Percentiles rank a stretch among this genome's conserved stretches.
These are phyloP conservation scores for Physcomitrellopsis africana DNA, from an alignment of 225 moss, liverwort and hornwort genomes.

Conservation along the genomic window DNA sequence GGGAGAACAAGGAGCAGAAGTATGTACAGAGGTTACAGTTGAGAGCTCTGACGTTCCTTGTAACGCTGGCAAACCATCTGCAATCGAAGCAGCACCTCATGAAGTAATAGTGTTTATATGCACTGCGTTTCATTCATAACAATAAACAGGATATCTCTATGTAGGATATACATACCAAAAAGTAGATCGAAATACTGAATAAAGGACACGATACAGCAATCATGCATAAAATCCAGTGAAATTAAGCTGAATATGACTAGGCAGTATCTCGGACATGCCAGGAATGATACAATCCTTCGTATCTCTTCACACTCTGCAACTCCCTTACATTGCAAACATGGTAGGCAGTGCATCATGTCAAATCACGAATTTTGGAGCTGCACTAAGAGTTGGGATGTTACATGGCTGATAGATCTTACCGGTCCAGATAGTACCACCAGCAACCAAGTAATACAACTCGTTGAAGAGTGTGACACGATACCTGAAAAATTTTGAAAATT, in stretches of 20 bases:
- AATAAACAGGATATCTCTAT: slow-evolving; percentile 15
- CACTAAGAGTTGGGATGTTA: slow-evolving; percentile 16
- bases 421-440: slow-evolving; percentile 98
- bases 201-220: slow-evolving; percentile 12
- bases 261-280: slow-evolving; percentile 14
- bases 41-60: slow-evolving; percentile 76
- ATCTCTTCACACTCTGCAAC: slow-evolving; percentile 15
- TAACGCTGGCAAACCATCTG: slow-evolving; percentile 87
- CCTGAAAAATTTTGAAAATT: slow-evolving; percentile 42
- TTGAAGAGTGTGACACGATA: slow-evolving; percentile 98
- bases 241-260: slow-evolving; percentile 12
- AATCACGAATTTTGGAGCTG: not conserved
- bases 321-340: slow-evolving; percentile 11
- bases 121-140: slow-evolving; percentile 4
- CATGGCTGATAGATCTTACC: slow-evolving; percentile 54
- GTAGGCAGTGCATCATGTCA: slow-evolving; percentile 13
- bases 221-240: slow-evolving; percentile 21
- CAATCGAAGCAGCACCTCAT: slow-evolving; percentile 21
- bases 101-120: slow-evolving; percentile 1
- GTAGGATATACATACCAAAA: slow-evolving; percentile 19
- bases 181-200: slow-evolving; percentile 4
- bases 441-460: slow-evolving; percentile 94
- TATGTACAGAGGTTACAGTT: slow-evolving; percentile 55
- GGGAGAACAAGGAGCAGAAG: slow-evolving; percentile 45
- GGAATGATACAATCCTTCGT: slow-evolving; percentile 1